Evolutionary conservation across 163 green algal species (phyloP), one percentile per base, ranked within the genome.

Genomic region (Chloroidium sp.): DNA sequence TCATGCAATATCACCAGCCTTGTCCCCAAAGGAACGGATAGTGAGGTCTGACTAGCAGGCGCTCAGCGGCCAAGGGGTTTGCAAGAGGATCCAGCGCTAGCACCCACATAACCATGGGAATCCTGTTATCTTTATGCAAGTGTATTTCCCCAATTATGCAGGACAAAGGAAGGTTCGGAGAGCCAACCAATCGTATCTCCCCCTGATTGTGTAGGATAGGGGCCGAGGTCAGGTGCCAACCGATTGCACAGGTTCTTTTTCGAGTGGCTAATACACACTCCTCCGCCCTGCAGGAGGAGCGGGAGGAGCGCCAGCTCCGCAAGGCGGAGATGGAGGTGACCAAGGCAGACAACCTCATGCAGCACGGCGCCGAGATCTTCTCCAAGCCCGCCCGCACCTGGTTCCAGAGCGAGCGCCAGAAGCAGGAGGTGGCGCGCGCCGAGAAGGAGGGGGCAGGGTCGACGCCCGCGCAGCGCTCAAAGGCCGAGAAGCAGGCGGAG

Each of bases 341-440:
- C 12, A 84, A 90, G 84, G 94, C 93, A 4, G 76, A 89, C 69
- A 99, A 99, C 88, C 89, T 99, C 88, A 75, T 99, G 59, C 91
- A 97, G 82, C 95, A 99, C 84, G 88, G 95, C 87, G 88, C 84
- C 0, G 95, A 98, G 88, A 99, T 99, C 85, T 88, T 88, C 59
- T 76, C 92, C 0, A 89, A 94, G 13, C 96, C 96, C 0, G 85
- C 90, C 75, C 89, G 94, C 79, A 98, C 95, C 57, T 99, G 96
- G 96, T 99, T 99, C 84, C 91, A 98, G 84, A 95, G 83, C 0
- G 87, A 93, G 69, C 87, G 87, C 72, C 77, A 98, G 88, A 98
- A 98, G 85, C 90, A 79, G 60, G 76, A 2, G 83, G 77, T 75
- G 36, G 36, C 36, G 36, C 36, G 36, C 36, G 36, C 36, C 36